Base-by-base conservation (phyloP, 331 rosid genomes). In the Pyrus hybrid region DNA sequence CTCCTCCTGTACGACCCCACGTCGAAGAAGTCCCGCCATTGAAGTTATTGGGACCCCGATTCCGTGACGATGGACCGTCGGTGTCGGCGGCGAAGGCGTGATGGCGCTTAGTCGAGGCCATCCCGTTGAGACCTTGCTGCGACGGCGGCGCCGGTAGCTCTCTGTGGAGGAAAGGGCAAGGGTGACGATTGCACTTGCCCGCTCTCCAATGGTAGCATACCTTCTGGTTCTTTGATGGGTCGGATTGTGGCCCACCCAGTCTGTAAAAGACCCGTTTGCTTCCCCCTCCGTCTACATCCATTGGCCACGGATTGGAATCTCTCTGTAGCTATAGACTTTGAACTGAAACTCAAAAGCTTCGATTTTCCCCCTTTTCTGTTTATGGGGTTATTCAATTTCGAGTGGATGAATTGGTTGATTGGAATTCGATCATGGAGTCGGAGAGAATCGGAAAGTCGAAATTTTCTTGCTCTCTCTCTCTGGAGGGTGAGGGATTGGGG, bases 161-260 rank as follows among this genome's bases (percentile, higher is more conserved):
- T 30, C 93, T 56, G 80, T 95, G 99, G 33, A 88, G 88, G 35
- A 41, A 95, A 1, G 82, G 87, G 62, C 99, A 95, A 0, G 98
- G 98, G 58, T 77, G 73, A 35, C 98, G 94, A 29, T 57, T 88
- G 84, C 99, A 94, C 78, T 86, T 87, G 18, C 99, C 99, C 6
- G 97, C 97, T 74, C 86, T 89, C 99, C 99, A 94, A 76, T 90
- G 89, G 80, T 3, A 92, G 81, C 99, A 94, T 13, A 94, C 99
- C 80, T 84, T 90, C 81, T 88, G 96, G 67, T 77, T 72, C 86
- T 70, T 91, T 23, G 35, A 62, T 2, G 80, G 1, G 60, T 87
- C 96, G 13, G 81, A 61, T 4, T 85, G 63, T 6, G 90, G 78
- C 1, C 88, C 89, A 63, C 92, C 88, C 37, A 90, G 81, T 13